phyloP scores from a whole-genome alignment of 1,284 basidiomycete genomes.

The Cutaneotrichosporon sp. region DNA sequence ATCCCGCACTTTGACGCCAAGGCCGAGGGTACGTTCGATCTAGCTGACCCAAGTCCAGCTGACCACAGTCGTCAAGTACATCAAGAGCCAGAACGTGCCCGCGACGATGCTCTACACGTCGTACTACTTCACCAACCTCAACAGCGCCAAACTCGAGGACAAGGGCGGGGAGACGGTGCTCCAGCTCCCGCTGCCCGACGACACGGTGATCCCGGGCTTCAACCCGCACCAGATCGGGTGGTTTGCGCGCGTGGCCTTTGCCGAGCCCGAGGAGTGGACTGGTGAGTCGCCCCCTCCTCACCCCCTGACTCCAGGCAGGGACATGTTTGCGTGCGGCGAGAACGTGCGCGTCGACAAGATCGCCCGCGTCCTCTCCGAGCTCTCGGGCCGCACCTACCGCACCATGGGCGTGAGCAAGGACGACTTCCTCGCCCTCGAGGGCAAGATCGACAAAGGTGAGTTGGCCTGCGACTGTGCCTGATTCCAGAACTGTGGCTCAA shows the following conservation, averaged over 20 bases:
- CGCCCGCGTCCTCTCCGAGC: slow-evolving; percentile 10
- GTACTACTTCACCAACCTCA: slow-evolving; percentile 21
- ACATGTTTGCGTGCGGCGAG: slow-evolving; percentile 21
- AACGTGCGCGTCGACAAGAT: slow-evolving; percentile 16
- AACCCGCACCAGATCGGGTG: slow-evolving; percentile 37
- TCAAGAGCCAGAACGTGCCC: slow-evolving; percentile 27
- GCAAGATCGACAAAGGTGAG: slow-evolving; percentile 13
- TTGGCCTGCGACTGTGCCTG: neutral
- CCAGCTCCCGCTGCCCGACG: no score
- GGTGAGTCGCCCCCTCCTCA: slow-evolving; percentile 25
- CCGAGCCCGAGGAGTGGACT: slow-evolving; percentile 36
- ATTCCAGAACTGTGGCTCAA: slow-evolving; percentile 24
- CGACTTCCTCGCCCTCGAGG: slow-evolving; percentile 11
- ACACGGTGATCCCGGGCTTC: slow-evolving; percentile 24
- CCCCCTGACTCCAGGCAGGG: slow-evolving; percentile 17
- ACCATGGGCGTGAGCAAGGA: slow-evolving; percentile 14
- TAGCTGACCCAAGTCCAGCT: slow-evolving; percentile 19
- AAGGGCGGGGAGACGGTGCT: no score
- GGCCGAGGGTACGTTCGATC: slow-evolving; percentile 35
- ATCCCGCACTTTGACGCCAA: slow-evolving; percentile 39
- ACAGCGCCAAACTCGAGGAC: slow-evolving; percentile 8
- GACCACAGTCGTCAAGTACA: slow-evolving; percentile 30
- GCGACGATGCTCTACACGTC: slow-evolving; percentile 28
- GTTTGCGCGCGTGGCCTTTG: slow-evolving; percentile 36
- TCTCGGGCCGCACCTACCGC: slow-evolving; percentile 11